phyloP scores from a whole-genome alignment of 2,329 filamentous ascomycete genomes.

The Trichoderma hamatum region DNA sequence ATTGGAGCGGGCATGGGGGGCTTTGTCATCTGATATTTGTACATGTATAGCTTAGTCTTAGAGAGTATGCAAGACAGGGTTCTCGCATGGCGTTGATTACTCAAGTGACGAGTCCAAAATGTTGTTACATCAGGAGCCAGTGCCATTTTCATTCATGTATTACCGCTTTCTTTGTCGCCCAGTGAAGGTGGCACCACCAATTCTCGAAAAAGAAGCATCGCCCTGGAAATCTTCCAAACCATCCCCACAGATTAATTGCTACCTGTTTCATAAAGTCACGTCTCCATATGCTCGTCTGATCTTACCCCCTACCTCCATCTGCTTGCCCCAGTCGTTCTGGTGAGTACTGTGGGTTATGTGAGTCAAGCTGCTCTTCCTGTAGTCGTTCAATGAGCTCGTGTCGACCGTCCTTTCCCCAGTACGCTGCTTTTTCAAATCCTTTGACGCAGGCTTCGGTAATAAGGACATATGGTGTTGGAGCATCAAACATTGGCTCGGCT shows the following conservation, averaged over 20 bases:
- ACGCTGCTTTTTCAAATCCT: constrained; percentile 61
- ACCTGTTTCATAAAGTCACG: neutral
- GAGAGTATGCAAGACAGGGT: constrained; percentile 37
- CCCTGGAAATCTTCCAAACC: neutral
- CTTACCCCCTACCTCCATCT: constrained; percentile 52
- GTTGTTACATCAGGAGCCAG: constrained; percentile 35
- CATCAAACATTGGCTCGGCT: constrained; percentile 80
- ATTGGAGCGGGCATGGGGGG: constrained; percentile 41
- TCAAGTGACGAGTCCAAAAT: constrained; percentile 45
- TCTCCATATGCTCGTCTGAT: neutral
- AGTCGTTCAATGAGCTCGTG: constrained; percentile 70
- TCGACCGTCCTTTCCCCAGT: constrained; percentile 71
- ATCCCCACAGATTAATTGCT: neutral
- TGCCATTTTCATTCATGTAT: neutral
- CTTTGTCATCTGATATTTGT: constrained; percentile 35
- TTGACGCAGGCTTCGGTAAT: constrained; percentile 71
- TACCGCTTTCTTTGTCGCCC: neutral
- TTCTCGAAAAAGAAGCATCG: neutral
- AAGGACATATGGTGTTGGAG: constrained; percentile 74
- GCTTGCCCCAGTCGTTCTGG: constrained; percentile 52
- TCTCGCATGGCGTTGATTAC: constrained; percentile 39
- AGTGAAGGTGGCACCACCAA: neutral
- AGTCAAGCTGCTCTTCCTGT: constrained; percentile 60
- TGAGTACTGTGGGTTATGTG: constrained; percentile 30
- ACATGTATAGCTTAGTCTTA: constrained; percentile 43